These are phyloP conservation scores for Setaria italica DNA, from an alignment of 202 grass and related monocot genomes.

Conservation along the genomic window DNA sequence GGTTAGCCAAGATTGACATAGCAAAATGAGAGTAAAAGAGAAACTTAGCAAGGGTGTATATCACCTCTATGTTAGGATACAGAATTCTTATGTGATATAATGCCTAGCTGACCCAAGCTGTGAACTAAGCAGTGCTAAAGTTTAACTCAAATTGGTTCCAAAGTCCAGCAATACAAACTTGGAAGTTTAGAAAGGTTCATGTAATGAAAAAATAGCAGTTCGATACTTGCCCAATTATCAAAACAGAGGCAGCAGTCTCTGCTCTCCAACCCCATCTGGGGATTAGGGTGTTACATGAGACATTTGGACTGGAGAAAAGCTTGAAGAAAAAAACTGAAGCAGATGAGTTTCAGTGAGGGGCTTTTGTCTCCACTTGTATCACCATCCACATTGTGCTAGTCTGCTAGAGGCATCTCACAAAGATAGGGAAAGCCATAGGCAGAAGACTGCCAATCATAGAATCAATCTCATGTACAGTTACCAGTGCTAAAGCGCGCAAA, in stretches of 20 bases:
- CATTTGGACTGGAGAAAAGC: background rate
- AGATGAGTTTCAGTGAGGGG: too few relatives aligned
- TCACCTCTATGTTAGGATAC: background rate
- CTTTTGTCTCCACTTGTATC: background rate
- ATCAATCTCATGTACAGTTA: background rate
- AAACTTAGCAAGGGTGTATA: background rate
- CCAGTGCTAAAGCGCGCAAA: background rate
- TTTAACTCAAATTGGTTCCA: background rate
- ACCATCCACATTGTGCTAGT: background rate
- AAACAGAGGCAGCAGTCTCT: background rate
- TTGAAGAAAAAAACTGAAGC: background rate
- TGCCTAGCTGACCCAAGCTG: background rate
- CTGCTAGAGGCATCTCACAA: background rate
- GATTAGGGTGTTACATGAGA: background rate
- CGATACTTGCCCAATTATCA: background rate
- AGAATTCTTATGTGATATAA: background rate
- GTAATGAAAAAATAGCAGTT: background rate
- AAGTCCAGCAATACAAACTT: background rate
- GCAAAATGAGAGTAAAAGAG: background rate
- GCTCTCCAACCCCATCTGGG: background rate
- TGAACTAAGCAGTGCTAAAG: constrained; percentile 8
- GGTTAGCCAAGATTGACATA: background rate
- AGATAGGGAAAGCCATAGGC: background rate
- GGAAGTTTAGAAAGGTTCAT: background rate
- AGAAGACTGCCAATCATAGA: background rate